Percentiles rank a stretch among this genome's conserved stretches.
Evolutionary conservation across 176 grass and related monocot species (phyloP).

Genomic region (Elaeis guineensis): DNA sequence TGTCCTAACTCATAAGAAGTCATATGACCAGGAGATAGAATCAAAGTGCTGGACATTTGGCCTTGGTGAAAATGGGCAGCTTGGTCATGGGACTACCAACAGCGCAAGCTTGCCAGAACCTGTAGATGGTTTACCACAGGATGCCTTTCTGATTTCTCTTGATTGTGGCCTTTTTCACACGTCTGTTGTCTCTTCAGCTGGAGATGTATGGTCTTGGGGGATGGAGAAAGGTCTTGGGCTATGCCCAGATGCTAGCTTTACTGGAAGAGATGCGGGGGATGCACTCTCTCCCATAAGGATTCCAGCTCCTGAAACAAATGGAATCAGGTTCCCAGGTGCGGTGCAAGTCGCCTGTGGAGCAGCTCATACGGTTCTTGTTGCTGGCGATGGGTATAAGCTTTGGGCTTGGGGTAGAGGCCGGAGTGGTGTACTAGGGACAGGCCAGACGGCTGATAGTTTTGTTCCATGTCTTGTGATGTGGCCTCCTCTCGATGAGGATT

Average conservation of each 20-base stretch:
- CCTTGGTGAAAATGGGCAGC: conserved; percentile 84
- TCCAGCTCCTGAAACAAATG: conserved; percentile 69
- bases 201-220: conserved; percentile 97
- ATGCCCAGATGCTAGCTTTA: conserved; percentile 75
- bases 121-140: conserved; percentile 58
- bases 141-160: conserved; percentile 77
- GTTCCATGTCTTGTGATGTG: conserved; percentile 63
- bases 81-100: conserved; percentile 79
- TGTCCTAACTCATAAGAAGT: conserved; percentile 74
- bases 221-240: conserved; percentile 95
- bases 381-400: conserved; percentile 81
- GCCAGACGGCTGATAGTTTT: conserved; percentile 57
- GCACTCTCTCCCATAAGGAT: conserved; percentile 61
- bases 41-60: conserved; percentile 94
- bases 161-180: conserved; percentile 98
- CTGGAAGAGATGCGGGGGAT: conserved; percentile 82
- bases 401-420: conserved; percentile 94
- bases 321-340: conserved; percentile 58
- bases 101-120: conserved; percentile 51
- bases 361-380: conserved; percentile 93
- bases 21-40: conserved; percentile 65
- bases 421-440: conserved; percentile 73
- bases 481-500: conserved; percentile 57
- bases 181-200: conserved; percentile 65
- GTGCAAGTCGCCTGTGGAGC: conserved; percentile 76